phyloP scores from a whole-genome alignment of 1,284 basidiomycete genomes.

The Puccinia triticina region DNA sequence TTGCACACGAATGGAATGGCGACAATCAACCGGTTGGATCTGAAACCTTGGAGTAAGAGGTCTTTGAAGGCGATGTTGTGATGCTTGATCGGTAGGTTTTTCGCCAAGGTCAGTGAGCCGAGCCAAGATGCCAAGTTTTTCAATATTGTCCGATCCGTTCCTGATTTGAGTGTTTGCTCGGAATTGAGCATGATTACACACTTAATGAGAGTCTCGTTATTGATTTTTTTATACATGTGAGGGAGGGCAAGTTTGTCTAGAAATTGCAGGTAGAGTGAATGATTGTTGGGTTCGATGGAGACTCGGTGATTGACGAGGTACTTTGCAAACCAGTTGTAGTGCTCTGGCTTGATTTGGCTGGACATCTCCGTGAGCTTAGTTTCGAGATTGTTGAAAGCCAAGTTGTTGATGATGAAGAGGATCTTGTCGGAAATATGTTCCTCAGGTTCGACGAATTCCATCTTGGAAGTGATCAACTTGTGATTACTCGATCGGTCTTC shows the following conservation, averaged over 20 bases:
- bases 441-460: slow-evolving; percentile 70
- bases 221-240: slow-evolving; percentile 69
- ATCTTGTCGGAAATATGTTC: slow-evolving; percentile 91
- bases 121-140: slow-evolving; percentile 97
- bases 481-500: slow-evolving; percentile 60
- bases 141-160: slow-evolving; percentile 80
- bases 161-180: slow-evolving; percentile 82
- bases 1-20: slow-evolving; percentile 99
- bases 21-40: slow-evolving; percentile 84
- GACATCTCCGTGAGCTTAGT: slow-evolving; percentile 80
- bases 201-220: slow-evolving; percentile 92
- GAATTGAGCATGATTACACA: slow-evolving; percentile 83
- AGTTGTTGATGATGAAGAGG: slow-evolving; percentile 96
- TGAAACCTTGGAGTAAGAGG: slow-evolving; percentile 90
- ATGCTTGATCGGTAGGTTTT: slow-evolving; percentile 88
- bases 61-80: slow-evolving; percentile 96
- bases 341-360: slow-evolving; percentile 75
- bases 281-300: slow-evolving; percentile 95
- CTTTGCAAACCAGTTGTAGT: slow-evolving; percentile 94
- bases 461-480: slow-evolving; percentile 63
- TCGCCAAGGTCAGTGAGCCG: slow-evolving; percentile 87
- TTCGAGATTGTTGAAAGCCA: slow-evolving; percentile 91
- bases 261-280: slow-evolving; percentile 89
- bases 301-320: slow-evolving; percentile 96
- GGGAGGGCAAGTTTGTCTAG: slow-evolving; percentile 77